Evolutionary conservation across 2,329 filamentous ascomycete genomes (phyloP).

Genomic region (Aspergillus terreus): DNA sequence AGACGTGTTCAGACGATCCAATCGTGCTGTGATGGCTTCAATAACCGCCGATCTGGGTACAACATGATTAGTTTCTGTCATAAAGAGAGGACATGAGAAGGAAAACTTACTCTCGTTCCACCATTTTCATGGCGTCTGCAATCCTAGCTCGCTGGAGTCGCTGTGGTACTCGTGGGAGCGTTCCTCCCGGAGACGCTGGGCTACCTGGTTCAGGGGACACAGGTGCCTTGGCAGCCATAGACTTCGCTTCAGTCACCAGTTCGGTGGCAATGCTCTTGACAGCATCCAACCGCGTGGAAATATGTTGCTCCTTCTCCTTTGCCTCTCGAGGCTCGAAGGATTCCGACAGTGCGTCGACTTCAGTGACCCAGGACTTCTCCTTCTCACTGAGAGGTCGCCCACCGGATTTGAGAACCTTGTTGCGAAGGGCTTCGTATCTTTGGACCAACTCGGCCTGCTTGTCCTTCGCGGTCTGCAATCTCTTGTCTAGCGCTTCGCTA

Average conservation of each 20-base stretch:
- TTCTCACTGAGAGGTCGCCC: conserved; percentile 45
- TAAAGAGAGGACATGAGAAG: not conserved
- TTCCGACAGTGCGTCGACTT: conserved; percentile 38
- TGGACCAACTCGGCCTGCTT: conserved; percentile 38
- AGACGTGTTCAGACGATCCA: conserved; percentile 38
- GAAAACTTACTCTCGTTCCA: conserved; percentile 45
- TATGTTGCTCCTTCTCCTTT: conserved; percentile 20
- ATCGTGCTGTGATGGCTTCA: conserved; percentile 39
- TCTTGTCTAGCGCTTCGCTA: conserved; percentile 34
- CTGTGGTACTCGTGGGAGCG: conserved; percentile 35
- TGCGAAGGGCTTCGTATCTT: conserved; percentile 43
- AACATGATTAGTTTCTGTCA: conserved; percentile 5
- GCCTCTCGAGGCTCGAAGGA: conserved; percentile 28
- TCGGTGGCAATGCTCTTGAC: conserved; percentile 39
- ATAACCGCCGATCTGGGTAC: conserved; percentile 38
- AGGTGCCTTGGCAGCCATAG: conserved; percentile 26
- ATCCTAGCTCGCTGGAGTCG: conserved; percentile 45
- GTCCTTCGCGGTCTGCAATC: conserved; percentile 38
- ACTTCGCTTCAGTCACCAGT: conserved; percentile 36
- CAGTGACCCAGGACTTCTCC: conserved; percentile 43
- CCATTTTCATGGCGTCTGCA: conserved; percentile 47
- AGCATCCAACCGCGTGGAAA: conserved; percentile 37
- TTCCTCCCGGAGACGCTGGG: conserved; percentile 25
- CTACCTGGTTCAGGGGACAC: conserved; percentile 24
- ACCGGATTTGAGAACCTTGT: conserved; percentile 40